Percentiles rank a stretch among this genome's conserved stretches.
Conservation (phyloP, 1,139 yeast genomes). For the Blastobotrys malaysiensis region DNA sequence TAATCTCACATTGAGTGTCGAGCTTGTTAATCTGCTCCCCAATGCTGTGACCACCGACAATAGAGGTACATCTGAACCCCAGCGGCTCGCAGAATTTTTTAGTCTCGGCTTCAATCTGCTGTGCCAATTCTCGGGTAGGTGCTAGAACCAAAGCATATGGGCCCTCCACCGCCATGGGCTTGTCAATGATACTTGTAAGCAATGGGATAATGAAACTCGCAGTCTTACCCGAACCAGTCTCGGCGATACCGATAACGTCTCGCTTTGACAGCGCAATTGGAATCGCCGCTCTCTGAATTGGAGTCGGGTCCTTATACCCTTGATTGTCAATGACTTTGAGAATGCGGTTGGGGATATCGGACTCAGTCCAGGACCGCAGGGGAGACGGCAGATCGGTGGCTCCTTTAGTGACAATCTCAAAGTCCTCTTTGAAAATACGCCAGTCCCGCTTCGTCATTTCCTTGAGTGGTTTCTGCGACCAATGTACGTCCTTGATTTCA, state of each 20-base stretch:
- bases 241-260: conserved; percentile 88
- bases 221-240: conserved; percentile 96
- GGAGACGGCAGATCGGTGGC: conserved; percentile 48
- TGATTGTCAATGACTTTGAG: conserved; percentile 38
- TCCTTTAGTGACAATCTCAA: conserved; percentile 58
- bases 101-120: conserved; percentile 71
- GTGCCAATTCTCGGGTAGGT: conserved; percentile 91
- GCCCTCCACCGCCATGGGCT: conserved; percentile 50
- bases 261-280: conserved; percentile 58
- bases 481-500: conserved; percentile 43
- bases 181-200: conserved; percentile 48
- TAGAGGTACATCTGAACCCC: conserved; percentile 52
- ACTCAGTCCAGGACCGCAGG: conserved; percentile 67
- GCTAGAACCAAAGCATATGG: conserved; percentile 68
- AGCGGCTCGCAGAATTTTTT: conserved; percentile 43
- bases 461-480: conserved; percentile 60
- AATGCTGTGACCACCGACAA: conserved; percentile 87
- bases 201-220: conserved; percentile 76
- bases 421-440: conserved; percentile 83
- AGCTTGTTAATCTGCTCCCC: conserved; percentile 64
- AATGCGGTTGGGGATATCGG: conserved; percentile 44
- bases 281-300: conserved; percentile 83
- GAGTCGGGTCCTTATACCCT: conserved; percentile 65
- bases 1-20: conserved; percentile 65
- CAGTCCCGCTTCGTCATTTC: conserved; percentile 82